These are phyloP conservation scores for Eucalyptus sp. DNA, from an alignment of 345 rosid genomes.

Conservation along the genomic window DNA sequence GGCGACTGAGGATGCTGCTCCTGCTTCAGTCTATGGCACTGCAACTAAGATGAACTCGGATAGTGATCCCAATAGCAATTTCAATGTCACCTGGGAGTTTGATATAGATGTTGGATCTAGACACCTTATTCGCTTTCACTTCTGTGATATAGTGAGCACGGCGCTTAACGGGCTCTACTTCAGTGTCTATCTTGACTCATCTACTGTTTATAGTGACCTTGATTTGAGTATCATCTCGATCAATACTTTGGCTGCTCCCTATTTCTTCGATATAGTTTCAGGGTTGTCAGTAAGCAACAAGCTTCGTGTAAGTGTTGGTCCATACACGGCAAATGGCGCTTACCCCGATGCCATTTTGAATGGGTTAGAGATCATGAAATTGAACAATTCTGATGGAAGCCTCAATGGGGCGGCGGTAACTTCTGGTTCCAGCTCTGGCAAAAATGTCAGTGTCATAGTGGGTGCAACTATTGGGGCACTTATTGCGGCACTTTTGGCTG, in stretches of 20 bases:
- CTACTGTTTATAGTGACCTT: conserved; percentile 18
- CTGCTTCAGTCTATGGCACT: conserved; percentile 64
- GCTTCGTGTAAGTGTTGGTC: conserved; percentile 54
- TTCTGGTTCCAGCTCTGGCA: conserved; percentile 23
- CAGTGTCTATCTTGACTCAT: conserved; percentile 55
- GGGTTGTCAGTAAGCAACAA: conserved; percentile 2
- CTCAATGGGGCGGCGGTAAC: background rate
- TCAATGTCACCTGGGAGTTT: conserved; percentile 84
- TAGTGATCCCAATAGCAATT: conserved; percentile 27
- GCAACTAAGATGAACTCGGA: conserved; percentile 45
- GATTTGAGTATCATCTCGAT: conserved; percentile 24
- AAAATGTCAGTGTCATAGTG: conserved; percentile 20
- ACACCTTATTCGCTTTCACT: conserved; percentile 74
- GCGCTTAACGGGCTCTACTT: conserved; percentile 55
- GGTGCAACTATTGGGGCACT: conserved; percentile 27
- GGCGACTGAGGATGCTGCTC: conserved; percentile 50
- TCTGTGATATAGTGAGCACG: conserved; percentile 61
- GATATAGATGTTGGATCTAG: conserved; percentile 48
- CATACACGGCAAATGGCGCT: background rate
- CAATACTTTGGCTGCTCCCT: conserved; percentile 38
- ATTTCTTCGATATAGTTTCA: conserved; percentile 43
- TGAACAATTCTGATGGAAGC: conserved; percentile 12
- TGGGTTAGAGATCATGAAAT: conserved; percentile 77
- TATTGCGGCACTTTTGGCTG: conserved; percentile 24
- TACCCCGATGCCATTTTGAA: conserved; percentile 52